Percentiles rank a stretch among this genome's conserved stretches.
phyloP scores from a whole-genome alignment of 805 yeast genomes.

The Lachancea thermotolerans region DNA sequence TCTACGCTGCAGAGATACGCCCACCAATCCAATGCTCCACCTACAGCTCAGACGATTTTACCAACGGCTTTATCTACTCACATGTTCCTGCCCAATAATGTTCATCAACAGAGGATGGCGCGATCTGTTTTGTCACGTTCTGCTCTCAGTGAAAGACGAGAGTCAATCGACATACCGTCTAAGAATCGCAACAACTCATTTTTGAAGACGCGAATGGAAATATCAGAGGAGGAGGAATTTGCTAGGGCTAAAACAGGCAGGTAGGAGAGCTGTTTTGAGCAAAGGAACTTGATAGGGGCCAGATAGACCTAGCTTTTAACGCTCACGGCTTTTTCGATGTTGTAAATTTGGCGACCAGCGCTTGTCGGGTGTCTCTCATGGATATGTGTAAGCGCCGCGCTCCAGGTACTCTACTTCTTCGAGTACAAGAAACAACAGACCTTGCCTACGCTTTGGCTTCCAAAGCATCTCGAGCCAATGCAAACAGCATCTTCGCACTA shows the following conservation, averaged over 20 bases:
- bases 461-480: no score
- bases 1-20: conserved; percentile 29
- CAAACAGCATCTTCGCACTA: no score
- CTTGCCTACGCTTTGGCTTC: no score
- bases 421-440: no score
- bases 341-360: no score
- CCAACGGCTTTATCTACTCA: conserved; percentile 59
- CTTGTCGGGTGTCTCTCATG: no score
- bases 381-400: no score
- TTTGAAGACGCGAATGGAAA: conserved; percentile 30
- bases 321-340: background rate
- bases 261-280: background rate
- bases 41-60: conserved; percentile 47
- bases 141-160: conserved; percentile 13
- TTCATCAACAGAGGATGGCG: conserved; percentile 26
- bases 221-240: conserved; percentile 27
- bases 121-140: conserved; percentile 5
- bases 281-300: no score
- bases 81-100: conserved; percentile 49
- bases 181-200: conserved; percentile 21
- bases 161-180: conserved; percentile 31
- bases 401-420: no score
- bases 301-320: no score
- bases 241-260: conserved; percentile 5
- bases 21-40: conserved; percentile 53